Conservation (phyloP, 1,139 yeast species). For the Geotrichum reessii region DNA sequence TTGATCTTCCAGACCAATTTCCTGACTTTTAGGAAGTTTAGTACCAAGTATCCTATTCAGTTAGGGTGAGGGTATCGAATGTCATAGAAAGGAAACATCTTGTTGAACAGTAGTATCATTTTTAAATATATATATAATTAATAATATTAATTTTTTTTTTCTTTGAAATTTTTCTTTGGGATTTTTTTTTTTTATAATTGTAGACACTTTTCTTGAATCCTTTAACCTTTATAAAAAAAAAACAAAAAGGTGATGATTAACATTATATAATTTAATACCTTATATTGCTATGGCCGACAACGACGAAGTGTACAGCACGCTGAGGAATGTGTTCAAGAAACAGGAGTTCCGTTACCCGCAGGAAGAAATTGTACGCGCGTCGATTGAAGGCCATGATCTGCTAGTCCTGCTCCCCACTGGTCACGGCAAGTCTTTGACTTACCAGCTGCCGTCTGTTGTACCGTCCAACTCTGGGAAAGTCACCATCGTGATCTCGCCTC, state of each 20-base stretch:
- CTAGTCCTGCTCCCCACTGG: constrained; percentile 92
- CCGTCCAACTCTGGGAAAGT: constrained; percentile 39
- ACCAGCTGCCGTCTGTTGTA: constrained; percentile 75
- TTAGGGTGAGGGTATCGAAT: constrained; percentile 36
- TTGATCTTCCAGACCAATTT: constrained; percentile 36
- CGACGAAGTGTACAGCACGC: constrained; percentile 20
- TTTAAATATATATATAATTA: background rate
- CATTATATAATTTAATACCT: background rate
- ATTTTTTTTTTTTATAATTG: background rate
- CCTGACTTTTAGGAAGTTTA: constrained; percentile 41
- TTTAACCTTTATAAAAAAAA: too few relatives aligned
- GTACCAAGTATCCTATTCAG: constrained; percentile 32
- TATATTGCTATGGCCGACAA: background rate
- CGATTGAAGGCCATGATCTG: constrained; percentile 64
- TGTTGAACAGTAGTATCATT: too few relatives aligned
- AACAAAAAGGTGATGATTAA: background rate
- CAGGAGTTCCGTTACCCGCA: constrained; percentile 61
- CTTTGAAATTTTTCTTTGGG: background rate
- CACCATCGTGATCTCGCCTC: constrained; percentile 80
- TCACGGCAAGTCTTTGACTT: constrained; percentile 85
- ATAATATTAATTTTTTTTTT: background rate
- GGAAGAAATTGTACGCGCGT: constrained; percentile 64
- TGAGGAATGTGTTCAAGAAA: constrained; percentile 27
- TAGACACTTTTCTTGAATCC: background rate
- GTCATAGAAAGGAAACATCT: constrained; percentile 39